Conservation (phyloP, 108 stramenopile species). For the Chaetoceros tenuissimus region DNA sequence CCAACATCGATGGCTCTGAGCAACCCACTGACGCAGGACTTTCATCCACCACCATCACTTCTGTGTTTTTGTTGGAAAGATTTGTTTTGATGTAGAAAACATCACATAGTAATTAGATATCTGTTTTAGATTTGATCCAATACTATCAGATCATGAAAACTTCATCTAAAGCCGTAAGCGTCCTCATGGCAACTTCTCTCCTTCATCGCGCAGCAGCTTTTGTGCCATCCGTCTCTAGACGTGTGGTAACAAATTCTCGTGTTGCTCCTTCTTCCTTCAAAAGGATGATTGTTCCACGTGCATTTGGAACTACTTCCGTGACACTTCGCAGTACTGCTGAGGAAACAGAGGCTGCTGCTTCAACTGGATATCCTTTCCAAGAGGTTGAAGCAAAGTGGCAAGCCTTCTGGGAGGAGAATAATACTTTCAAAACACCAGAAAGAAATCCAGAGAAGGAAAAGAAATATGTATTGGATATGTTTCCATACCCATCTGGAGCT, state of each 20-base stretch:
- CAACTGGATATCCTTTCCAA: slow-evolving; percentile 53
- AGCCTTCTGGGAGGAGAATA: slow-evolving; percentile 68
- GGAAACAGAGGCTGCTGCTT: background rate
- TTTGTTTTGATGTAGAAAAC: too few relatives aligned
- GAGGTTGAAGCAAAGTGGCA: slow-evolving; percentile 87
- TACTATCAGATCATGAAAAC: background rate
- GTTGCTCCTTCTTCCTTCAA: background rate
- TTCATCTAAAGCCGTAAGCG: background rate
- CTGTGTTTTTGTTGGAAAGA: too few relatives aligned
- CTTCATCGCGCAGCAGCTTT: background rate
- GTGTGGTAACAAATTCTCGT: background rate
- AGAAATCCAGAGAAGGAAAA: slow-evolving; percentile 62
- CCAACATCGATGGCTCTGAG: too few relatives aligned
- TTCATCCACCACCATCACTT: too few relatives aligned
- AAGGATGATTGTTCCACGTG: too few relatives aligned
- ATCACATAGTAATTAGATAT: too few relatives aligned
- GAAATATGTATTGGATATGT: slow-evolving; percentile 98
- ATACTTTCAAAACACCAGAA: slow-evolving; percentile 75
- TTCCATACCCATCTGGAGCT: slow-evolving; percentile 98
- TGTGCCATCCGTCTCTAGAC: background rate
- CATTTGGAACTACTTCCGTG: background rate
- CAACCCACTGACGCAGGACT: too few relatives aligned
- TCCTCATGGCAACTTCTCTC: background rate
- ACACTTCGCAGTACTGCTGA: background rate
- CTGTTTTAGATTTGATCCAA: too few relatives aligned